Base-by-base conservation (phyloP, 2,329 filamentous ascomycete genomes). In the Aaosphaeria arxii region DNA sequence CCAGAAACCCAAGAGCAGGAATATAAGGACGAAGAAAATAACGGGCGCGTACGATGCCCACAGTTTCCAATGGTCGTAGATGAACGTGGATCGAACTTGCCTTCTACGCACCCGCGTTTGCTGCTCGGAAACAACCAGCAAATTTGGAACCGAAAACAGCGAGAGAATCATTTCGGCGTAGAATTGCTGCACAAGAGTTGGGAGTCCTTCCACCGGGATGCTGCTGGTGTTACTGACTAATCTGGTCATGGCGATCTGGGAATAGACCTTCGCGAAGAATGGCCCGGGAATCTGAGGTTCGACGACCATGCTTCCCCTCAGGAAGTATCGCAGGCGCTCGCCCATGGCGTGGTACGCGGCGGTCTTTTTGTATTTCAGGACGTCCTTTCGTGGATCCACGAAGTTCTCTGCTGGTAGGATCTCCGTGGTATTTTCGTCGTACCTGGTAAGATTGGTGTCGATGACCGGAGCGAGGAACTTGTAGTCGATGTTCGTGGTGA, bases 201-300 rank as follows among this genome's bases (percentile, higher is more conserved):
- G 46, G 0, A 70, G 53, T n/a, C 67, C 53, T 0, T 65, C 61
- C 13, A 61, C 52, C 24, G 54, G 61, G 3, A 56, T 66, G 5
- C 54, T 66, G 7, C 59, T 58, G 24, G 51, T 62, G 53, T 73
- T 60, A 29, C 24, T 30, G 13, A 78, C 62, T 1, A 79, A 62
- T n/a, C 66, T 65, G 1, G 75, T 78, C 48, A 73, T 72, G 6
- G 73, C 63, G 13, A 72, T 66, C 4, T 71, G 63, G 4, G 63
- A 65, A 35, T 58, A 51, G 2, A 62, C 57, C 7, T 57, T 55
- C 11, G 63, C 42, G 28, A 61, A 67, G 11, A 54, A 57, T 2
- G 61, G 66, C 29, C 59, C 66, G 1, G 60, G 64, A 2, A 56
- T 44, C 4, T 56, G 58, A 5, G 62, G 47, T 6, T 62, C 58